Evolutionary conservation across 441 rosid genomes (phyloP).

Genomic region (Corymbia citriodora): DNA sequence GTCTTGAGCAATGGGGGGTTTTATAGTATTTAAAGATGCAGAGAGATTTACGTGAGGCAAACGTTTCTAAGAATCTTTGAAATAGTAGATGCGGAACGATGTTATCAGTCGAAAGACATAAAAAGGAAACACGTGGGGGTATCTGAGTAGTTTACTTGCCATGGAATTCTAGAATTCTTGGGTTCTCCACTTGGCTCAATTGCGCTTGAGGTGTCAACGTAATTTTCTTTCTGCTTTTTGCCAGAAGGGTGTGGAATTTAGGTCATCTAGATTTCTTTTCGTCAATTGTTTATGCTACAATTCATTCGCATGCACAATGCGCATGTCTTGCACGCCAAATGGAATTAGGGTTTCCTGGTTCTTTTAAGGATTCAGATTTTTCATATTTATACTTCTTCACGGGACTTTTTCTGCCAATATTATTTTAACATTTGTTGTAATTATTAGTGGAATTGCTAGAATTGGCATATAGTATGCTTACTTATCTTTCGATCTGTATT

Average conservation of each 20-base stretch:
- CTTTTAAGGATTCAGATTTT: background rate
- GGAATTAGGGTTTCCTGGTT: background rate
- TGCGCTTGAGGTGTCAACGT: background rate
- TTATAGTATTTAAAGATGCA: background rate
- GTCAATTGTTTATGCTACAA: background rate
- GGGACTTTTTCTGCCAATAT: background rate
- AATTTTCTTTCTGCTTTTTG: background rate
- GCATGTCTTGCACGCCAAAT: background rate
- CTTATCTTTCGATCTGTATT: background rate
- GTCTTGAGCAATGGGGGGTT: background rate
- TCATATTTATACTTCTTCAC: background rate
- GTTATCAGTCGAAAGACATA: background rate
- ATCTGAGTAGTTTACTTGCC: background rate
- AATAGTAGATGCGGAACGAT: background rate
- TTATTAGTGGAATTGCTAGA: background rate
- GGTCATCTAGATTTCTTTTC: background rate
- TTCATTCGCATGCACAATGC: background rate
- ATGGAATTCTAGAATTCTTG: background rate
- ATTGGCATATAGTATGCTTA: background rate
- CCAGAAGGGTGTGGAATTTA: background rate
- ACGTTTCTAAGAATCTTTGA: background rate
- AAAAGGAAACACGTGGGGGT: background rate
- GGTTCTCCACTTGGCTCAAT: background rate
- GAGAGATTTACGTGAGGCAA: background rate
- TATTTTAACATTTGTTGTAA: background rate